phyloP scores from a whole-genome alignment of 768 basidiomycete genomes.

The Podaxis mareebaensis region DNA sequence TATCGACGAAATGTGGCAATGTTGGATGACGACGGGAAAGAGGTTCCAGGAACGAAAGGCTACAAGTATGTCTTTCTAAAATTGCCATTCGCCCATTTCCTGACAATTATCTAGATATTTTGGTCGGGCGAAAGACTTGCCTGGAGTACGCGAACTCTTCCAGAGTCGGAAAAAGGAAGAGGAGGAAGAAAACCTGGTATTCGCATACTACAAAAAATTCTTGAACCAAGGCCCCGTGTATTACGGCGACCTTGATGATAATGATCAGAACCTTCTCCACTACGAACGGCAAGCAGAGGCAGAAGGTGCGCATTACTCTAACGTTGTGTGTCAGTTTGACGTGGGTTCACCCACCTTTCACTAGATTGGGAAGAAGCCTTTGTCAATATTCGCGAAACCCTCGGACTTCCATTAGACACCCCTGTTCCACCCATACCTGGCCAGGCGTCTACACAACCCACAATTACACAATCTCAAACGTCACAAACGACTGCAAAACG shows the following conservation, averaged over 20 bases:
- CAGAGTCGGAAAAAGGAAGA: slow-evolving; percentile 82
- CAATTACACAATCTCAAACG: slow-evolving; percentile 22
- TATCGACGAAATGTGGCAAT: slow-evolving; percentile 93
- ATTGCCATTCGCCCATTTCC: neutral
- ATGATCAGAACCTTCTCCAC: slow-evolving; percentile 61
- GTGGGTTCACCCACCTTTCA: slow-evolving; percentile 6
- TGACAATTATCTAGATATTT: slow-evolving; percentile 68
- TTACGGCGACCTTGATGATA: slow-evolving; percentile 90
- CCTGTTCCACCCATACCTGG: slow-evolving; percentile 48
- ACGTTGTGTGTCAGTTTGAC: neutral
- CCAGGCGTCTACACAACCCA: slow-evolving; percentile 19
- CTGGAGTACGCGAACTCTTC: slow-evolving; percentile 95
- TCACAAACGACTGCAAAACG: slow-evolving; percentile 45
- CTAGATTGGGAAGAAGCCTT: slow-evolving; percentile 71
- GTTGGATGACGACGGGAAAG: slow-evolving; percentile 93
- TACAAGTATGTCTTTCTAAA: slow-evolving; percentile 72
- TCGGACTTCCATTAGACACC: slow-evolving; percentile 52
- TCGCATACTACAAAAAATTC: slow-evolving; percentile 84
- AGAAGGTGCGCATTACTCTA: slow-evolving; percentile 51
- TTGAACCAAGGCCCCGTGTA: slow-evolving; percentile 85
- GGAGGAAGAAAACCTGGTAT: slow-evolving; percentile 81
- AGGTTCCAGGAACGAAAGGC: slow-evolving; percentile 95
- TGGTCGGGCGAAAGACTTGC: slow-evolving; percentile 93
- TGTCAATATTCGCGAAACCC: slow-evolving; percentile 49
- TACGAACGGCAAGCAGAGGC: slow-evolving; percentile 75